phyloP scores from a whole-genome alignment of 176 grass and related monocot species.

The Zea mays region Zm-B73-REFERENCE-NAM-5.0 NC_050099.1:38226501-38227000 shows the following conservation, averaged over 20 bases:
- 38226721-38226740: neutral
- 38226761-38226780: neutral
- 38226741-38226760: too few species aligned
- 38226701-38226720: neutral
- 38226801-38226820: neutral
- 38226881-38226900: slow-evolving; percentile 16
- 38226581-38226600: neutral
- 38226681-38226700: neutral
- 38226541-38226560: neutral
- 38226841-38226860: neutral
- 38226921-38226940: neutral
- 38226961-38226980: neutral
- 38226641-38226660: neutral
- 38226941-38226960: neutral
- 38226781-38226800: slow-evolving; percentile 4
- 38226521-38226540: neutral
- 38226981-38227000: neutral
- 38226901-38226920: neutral
- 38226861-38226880: slow-evolving; percentile 19
- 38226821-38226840: neutral
- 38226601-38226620: neutral
- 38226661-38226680: neutral
- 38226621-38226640: neutral
- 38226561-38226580: too few species aligned
- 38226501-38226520: neutral